Percentiles rank a stretch among this genome's conserved stretches.
These are phyloP conservation scores for Curvularia sp. DNA, from an alignment of 2,329 filamentous ascomycete genomes.

Conservation along the genomic window DNA sequence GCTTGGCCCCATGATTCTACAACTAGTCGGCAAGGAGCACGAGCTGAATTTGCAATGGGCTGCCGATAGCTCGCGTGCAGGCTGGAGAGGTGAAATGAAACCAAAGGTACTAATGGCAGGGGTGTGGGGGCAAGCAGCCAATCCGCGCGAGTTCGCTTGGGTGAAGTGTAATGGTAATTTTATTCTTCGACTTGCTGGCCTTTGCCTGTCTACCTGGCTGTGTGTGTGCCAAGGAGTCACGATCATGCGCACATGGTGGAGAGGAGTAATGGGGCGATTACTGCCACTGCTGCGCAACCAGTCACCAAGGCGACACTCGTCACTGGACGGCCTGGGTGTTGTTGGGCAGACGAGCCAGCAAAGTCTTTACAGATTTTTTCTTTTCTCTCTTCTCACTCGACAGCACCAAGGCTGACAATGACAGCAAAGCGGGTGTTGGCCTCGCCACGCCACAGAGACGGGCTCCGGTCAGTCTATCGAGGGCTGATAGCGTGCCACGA, in stretches of 20 bases:
- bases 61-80: slow-evolving; percentile 19
- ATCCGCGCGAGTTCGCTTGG: slow-evolving; percentile 29
- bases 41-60: slow-evolving; percentile 13
- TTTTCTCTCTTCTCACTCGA: background rate
- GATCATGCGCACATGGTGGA: slow-evolving; percentile 4
- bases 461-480: background rate
- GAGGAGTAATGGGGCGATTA: background rate
- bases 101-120: slow-evolving; percentile 17
- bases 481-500: slow-evolving; percentile 14
- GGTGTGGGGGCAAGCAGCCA: slow-evolving; percentile 25
- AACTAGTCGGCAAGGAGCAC: slow-evolving; percentile 4
- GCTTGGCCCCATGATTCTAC: slow-evolving; percentile 2
- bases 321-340: slow-evolving; percentile 4
- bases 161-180: slow-evolving; percentile 37
- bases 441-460: background rate
- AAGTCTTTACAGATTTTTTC: slow-evolving; percentile 16
- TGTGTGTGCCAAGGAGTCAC: slow-evolving; percentile 16
- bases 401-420: background rate
- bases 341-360: slow-evolving; percentile 8
- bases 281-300: background rate
- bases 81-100: slow-evolving; percentile 25
- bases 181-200: slow-evolving; percentile 18
- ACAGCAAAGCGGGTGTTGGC: background rate
- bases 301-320: background rate
- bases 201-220: slow-evolving; percentile 5